phyloP scores from a whole-genome alignment of 176 grass and related monocot species.

The Cenchrus americanus region DNA sequence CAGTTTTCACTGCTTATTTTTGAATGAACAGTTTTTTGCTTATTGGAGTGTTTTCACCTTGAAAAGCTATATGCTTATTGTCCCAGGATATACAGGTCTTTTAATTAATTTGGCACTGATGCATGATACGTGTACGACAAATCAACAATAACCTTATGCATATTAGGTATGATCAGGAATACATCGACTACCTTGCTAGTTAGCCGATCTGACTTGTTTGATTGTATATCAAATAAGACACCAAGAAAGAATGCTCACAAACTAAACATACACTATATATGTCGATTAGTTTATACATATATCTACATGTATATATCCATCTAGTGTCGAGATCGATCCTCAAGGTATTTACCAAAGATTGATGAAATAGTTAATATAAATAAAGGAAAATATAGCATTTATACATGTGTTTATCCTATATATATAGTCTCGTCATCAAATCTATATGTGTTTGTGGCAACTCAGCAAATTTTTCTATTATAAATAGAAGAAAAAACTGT shows the following conservation, averaged over 20 bases:
- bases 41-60: not conserved
- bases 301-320: too few relatives aligned
- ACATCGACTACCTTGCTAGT: not conserved
- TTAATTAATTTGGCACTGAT: too few relatives aligned
- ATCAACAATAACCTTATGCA: not conserved
- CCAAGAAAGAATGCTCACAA: not conserved
- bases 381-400: not conserved
- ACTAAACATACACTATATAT: not conserved
- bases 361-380: not conserved
- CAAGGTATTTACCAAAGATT: too few relatives aligned
- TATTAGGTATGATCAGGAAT: not conserved
- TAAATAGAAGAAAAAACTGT: not conserved
- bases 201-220: not conserved
- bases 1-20: not conserved
- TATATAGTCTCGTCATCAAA: not conserved
- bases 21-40: not conserved
- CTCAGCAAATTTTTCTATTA: not conserved
- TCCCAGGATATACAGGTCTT: not conserved
- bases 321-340: too few relatives aligned
- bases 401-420: not conserved
- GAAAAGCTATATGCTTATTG: not conserved
- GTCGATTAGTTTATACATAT: too few relatives aligned
- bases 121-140: not conserved
- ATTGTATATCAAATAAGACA: not conserved
- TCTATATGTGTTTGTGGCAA: not conserved